Base-by-base conservation (phyloP, 805 yeast genomes). In the Wickerhamiella musiphila region DNA sequence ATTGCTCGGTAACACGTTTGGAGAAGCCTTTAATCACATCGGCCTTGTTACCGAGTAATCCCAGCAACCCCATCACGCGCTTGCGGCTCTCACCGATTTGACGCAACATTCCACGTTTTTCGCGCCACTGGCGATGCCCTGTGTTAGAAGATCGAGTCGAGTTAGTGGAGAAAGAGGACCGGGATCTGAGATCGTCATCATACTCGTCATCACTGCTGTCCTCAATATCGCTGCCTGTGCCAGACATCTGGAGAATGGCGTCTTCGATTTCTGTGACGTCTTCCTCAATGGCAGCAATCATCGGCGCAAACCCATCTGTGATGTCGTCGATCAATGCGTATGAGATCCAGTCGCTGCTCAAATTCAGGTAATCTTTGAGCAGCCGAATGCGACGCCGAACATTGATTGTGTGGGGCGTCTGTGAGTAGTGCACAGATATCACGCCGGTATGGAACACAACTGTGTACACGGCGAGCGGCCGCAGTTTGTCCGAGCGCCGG, bases 21-120 rank as follows among this genome's bases (percentile, higher is more conserved):
- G 93, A 76, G 49, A 90, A 83, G 0, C 94, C 95, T 48, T 79
- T 81, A 43, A 90, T 81, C n/a, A 90, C 98, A 55, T 90, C 98
- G 0, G 95, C 96, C 56, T 90, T 90, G 31, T 82, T 74, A 2
- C 94, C 93, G 34, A 90, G 54, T 29, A 90, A 62, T 33, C 96
- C 59, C 39, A 82, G 59, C 18, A 90, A 65, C 12, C 90, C 73
- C 96, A 86, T 86, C 2, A 90, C 95, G 26, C 93, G 61, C 49
- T 83, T 83, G 38, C 98, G 74, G 41, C 94, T 78, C 50, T 84
- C 96, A 24, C 96, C 98, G 40, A 90, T 86, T 46, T 94, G 63
- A 41, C 94, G 61, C 57, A 90, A 63, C 93, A 90, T 81, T 48
- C 84, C 94, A 5, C 95, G 95, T 55, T 84, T 83, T 39, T 76